These are phyloP conservation scores for Prunus mongolica DNA, from an alignment of 306 rosid genomes.

Conservation along the genomic window DNA sequence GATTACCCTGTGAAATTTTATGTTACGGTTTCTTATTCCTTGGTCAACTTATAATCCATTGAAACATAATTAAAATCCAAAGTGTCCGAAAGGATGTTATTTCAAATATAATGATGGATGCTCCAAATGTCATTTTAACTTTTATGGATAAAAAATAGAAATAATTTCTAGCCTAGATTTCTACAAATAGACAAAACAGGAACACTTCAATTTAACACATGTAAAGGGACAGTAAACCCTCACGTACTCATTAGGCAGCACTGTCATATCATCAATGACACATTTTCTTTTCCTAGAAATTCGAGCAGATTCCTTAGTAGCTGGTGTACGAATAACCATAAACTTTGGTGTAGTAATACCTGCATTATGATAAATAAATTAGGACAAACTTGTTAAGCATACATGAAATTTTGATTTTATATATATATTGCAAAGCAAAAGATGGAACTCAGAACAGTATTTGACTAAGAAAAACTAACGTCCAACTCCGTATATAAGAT, in stretches of 20 bases:
- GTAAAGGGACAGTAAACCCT: neutral
- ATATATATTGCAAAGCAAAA: slow-evolving; percentile 2
- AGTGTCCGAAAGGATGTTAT: neutral
- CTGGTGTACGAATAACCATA: slow-evolving; percentile 52
- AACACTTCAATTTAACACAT: neutral
- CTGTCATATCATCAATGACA: slow-evolving; percentile 36
- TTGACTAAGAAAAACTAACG: neutral
- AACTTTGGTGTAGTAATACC: slow-evolving; percentile 43
- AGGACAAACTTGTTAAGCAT: neutral
- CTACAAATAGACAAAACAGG: neutral
- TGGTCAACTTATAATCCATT: neutral
- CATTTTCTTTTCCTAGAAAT: slow-evolving; percentile 60
- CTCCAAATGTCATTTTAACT: neutral
- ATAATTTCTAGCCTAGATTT: neutral
- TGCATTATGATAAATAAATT: slow-evolving; percentile 24
- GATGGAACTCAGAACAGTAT: neutral
- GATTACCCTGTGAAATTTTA: slow-evolving; percentile 54
- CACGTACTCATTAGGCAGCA: slow-evolving; percentile 64
- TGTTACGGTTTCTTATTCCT: neutral
- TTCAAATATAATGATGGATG: neutral
- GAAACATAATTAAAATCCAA: neutral
- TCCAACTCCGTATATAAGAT: neutral
- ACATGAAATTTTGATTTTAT: neutral
- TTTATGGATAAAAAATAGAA: neutral
- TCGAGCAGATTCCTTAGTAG: slow-evolving; percentile 33